A percentile compares a stretch with the other conserved stretches of the same genome.
Evolutionary conservation across 805 yeast genomes (phyloP).

Genomic region (Candida silvatica): DNA sequence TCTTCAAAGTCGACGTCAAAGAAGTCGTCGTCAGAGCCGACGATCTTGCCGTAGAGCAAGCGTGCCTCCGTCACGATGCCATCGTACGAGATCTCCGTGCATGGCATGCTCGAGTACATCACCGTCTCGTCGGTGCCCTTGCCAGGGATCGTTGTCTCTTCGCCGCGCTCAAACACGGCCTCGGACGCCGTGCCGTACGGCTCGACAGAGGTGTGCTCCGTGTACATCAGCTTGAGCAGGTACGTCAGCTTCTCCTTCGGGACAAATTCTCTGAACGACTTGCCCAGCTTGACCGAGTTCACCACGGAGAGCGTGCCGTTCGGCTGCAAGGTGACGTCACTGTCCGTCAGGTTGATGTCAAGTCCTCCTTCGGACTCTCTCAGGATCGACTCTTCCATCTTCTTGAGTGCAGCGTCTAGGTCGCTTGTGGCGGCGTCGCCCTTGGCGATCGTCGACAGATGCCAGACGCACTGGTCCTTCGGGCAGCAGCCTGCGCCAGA

Average conservation of each 20-base stretch:
- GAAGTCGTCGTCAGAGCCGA: constrained; percentile 93
- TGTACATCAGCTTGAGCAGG: constrained; percentile 51
- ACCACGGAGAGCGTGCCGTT: constrained; percentile 58
- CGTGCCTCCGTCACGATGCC: constrained; percentile 82
- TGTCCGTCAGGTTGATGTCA: constrained; percentile 42
- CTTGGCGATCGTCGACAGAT: constrained; percentile 68
- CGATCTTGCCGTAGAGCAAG: constrained; percentile 63
- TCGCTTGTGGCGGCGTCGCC: constrained; percentile 65
- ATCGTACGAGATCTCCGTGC: constrained; percentile 83
- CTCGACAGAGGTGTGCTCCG: constrained; percentile 48
- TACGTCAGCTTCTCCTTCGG: constrained; percentile 66
- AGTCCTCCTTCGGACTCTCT: constrained; percentile 67
- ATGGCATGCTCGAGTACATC: constrained; percentile 54
- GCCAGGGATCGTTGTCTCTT: constrained; percentile 4
- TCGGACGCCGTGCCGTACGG: constrained; percentile 45
- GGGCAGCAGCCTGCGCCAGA: constrained; percentile 86
- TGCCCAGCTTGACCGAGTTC: constrained; percentile 79
- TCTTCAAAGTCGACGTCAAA: constrained; percentile 96
- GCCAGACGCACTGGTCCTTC: constrained; percentile 84
- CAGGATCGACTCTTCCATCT: constrained; percentile 71
- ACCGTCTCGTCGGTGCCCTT: constrained; percentile 40
- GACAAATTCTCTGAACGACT: constrained; percentile 74
- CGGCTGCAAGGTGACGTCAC: constrained; percentile 42
- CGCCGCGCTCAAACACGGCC: constrained; percentile 27
- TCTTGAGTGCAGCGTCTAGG: constrained; percentile 69